Evolutionary conservation across 2,329 filamentous ascomycete genomes (phyloP), one percentile per base, ranked within the genome.

Genomic region (Blumeria graminis): DNA sequence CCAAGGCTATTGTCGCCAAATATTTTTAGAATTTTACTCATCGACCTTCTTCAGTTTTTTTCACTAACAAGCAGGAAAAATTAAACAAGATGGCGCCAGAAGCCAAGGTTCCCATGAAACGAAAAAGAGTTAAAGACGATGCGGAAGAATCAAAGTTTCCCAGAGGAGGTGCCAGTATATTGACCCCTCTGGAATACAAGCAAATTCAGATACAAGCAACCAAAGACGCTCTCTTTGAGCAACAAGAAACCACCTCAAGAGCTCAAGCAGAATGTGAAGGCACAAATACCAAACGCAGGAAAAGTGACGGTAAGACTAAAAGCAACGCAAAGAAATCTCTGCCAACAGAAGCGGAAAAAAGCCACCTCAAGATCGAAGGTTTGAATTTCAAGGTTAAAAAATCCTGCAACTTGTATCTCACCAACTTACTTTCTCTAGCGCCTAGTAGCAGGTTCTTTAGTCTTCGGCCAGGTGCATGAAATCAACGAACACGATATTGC

Each of bases 201-300:
- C 87, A 96, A 69, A 96, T 98, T 60, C 84, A 92, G 64, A 82
- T 93, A 58, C 84, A 96, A 69, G 92, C 92, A 50, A 92, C 85
- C 66, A 82, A 84, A 63, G 92, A 98, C 72, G 92, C 89, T 43
- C 72, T 93, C 41, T 92, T 90, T 66, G 92, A 96, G 69, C 76
- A 82, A 62, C 76, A 82, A 62, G 78, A 77, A 52, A 70, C 72
- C 55, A 74, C 75, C 57, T 69, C 71, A 33, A 72, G 71, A 56
- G 60, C 63, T 45, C 68, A 68, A 11, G 70, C 69, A 63, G 63
- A 63, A 54, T 60, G 57, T 16, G 63, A 61, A 13, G 63, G 61
- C 14, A 58, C 57, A 14, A 45, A 41, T 16, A 16, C 10, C 10
- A 48, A 51, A 35, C 32, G 45, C 7, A 7, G 51, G 28, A 41